Conservation (phyloP, 73 alveolate species). For the Urostyla sp. region DNA sequence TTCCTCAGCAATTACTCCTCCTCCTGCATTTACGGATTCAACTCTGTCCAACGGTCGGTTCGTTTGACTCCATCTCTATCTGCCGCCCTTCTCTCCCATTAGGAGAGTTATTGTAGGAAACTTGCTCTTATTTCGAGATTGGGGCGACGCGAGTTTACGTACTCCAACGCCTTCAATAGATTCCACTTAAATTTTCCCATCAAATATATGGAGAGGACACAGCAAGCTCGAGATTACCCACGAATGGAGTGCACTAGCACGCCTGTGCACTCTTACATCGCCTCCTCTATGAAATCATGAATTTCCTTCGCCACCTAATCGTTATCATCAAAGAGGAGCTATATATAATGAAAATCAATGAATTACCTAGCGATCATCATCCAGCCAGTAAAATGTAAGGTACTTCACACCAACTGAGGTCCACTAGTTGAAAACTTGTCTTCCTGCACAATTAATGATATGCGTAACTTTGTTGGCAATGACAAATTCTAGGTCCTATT, state of each 20-base stretch:
- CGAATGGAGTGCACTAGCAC: constrained; percentile 92
- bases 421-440: constrained; percentile 70
- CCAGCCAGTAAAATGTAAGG: constrained; percentile 76
- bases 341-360: neutral
- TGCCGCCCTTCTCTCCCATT: constrained; percentile 38
- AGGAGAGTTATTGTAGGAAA: constrained; percentile 65
- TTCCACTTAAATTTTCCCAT: constrained; percentile 96
- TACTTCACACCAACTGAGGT: constrained; percentile 75
- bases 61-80: constrained; percentile 11
- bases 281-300: constrained; percentile 90
- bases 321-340: constrained; percentile 83
- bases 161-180: constrained; percentile 89
- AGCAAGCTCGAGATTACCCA: constrained; percentile 93
- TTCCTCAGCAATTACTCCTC: constrained; percentile 66
- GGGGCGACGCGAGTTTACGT: constrained; percentile 91
- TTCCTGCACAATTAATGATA: constrained; percentile 80
- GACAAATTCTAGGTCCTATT: constrained; percentile 85
- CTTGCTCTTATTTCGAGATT: constrained; percentile 84
- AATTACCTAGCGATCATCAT: constrained; percentile 61
- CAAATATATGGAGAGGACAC: constrained; percentile 92
- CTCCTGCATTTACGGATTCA: neutral
- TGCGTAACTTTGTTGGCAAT: constrained; percentile 84
- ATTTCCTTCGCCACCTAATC: constrained; percentile 88
- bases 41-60: constrained; percentile 49
- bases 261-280: constrained; percentile 84